Evolutionary conservation across 2,329 filamentous ascomycete genomes (phyloP).

Genomic region (Aspergillus sp.): DNA sequence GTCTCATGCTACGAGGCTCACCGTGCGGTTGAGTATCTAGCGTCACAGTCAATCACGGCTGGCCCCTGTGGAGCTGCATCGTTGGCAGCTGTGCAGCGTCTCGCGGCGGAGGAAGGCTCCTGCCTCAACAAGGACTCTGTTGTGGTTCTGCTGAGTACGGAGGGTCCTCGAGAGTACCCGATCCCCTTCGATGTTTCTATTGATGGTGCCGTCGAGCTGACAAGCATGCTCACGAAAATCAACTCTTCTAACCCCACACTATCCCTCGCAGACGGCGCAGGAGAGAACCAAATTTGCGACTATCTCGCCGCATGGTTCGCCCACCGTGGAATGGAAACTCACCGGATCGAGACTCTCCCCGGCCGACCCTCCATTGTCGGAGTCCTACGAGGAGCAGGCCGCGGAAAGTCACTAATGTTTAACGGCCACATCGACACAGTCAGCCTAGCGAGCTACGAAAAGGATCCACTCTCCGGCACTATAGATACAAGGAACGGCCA

Average conservation of each 20-base stretch:
- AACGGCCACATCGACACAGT: conserved; percentile 62
- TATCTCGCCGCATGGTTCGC: conserved; percentile 58
- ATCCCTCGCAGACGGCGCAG: conserved; percentile 48
- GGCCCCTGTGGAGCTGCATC: conserved; percentile 68
- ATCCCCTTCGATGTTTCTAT: conserved; percentile 48
- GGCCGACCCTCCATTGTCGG: conserved; percentile 59
- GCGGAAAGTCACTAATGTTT: conserved; percentile 56
- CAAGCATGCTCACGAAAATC: conserved; percentile 54
- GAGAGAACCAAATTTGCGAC: conserved; percentile 52
- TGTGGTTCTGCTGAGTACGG: conserved; percentile 70
- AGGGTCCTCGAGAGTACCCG: conserved; percentile 62
- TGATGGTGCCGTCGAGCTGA: conserved; percentile 50
- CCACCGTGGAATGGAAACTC: conserved; percentile 56
- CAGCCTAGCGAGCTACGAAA: conserved; percentile 53
- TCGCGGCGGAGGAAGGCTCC: conserved; percentile 41
- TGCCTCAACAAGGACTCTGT: conserved; percentile 55
- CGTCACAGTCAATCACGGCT: conserved; percentile 50
- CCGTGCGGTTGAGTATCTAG: conserved; percentile 59
- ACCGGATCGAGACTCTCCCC: conserved; percentile 53
- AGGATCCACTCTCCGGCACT: conserved; percentile 50
- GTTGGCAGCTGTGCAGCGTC: conserved; percentile 58
- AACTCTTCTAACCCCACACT: conserved; percentile 55
- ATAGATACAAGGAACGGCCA: conserved; percentile 41
- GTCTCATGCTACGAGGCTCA: conserved; percentile 69
- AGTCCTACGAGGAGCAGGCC: conserved; percentile 52